Percentiles rank a stretch among this genome's conserved stretches.
These are phyloP conservation scores for Starmera quercuum DNA, from an alignment of 805 yeast genomes.

Conservation along the genomic window DNA sequence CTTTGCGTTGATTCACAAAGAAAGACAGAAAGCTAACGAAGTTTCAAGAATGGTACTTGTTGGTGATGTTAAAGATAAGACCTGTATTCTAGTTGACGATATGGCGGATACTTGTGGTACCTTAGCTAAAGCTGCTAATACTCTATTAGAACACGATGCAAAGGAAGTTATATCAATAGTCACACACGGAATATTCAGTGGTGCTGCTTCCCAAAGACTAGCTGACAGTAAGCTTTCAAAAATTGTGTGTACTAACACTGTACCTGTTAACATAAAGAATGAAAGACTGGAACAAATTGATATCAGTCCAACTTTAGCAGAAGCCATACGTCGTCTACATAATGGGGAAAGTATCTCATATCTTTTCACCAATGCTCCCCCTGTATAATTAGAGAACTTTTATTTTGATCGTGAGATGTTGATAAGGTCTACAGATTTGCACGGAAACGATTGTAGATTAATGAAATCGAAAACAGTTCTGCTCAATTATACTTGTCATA, in stretches of 20 bases:
- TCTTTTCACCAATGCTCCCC: constrained; percentile 64
- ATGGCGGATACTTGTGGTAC: constrained; percentile 99
- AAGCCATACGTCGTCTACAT: constrained; percentile 88
- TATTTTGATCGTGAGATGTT: no score
- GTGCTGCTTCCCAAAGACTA: constrained; percentile 70
- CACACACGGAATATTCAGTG: constrained; percentile 91
- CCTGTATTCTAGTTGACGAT: constrained; percentile 86
- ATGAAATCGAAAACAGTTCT: not conserved
- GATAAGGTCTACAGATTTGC: no score
- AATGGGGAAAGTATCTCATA: constrained; percentile 94
- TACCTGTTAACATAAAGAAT: constrained; percentile 68
- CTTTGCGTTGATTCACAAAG: constrained; percentile 95
- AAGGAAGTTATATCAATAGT: constrained; percentile 84
- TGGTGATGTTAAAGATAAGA: constrained; percentile 82
- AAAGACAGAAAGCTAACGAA: constrained; percentile 91
- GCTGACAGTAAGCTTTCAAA: constrained; percentile 57
- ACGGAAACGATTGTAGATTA: no score
- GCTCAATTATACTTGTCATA: constrained; percentile 14
- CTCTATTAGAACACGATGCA: constrained; percentile 75
- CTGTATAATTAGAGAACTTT: not conserved
- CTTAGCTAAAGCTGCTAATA: constrained; percentile 87
- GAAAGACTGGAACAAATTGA: constrained; percentile 70
- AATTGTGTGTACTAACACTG: constrained; percentile 89
- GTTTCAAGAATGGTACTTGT: constrained; percentile 92
- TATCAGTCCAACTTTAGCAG: constrained; percentile 82